phyloP scores from a whole-genome alignment of 306 rosid genomes.

The Quercus alba region DNA sequence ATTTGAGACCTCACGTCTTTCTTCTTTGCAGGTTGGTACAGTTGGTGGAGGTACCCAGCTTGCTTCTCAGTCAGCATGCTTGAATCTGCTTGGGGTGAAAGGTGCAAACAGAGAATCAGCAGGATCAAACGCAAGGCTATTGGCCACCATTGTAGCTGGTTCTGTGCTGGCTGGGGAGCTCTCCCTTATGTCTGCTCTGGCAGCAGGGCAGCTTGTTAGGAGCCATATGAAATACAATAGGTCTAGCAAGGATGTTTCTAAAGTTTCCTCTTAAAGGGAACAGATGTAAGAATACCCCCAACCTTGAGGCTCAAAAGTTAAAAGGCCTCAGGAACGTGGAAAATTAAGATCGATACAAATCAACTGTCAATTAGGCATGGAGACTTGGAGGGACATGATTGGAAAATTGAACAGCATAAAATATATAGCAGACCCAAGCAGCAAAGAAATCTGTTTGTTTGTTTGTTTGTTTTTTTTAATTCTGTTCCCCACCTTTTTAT shows the following conservation, averaged over 20 bases:
- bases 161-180: slow-evolving; percentile 93
- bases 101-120: slow-evolving; percentile 80
- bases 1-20: not conserved
- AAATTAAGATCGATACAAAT: not conserved
- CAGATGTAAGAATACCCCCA: not conserved
- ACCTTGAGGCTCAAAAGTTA: not conserved
- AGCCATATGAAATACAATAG: slow-evolving; percentile 98
- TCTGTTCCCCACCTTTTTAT: not conserved
- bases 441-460: slow-evolving; percentile 12
- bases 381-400: not conserved
- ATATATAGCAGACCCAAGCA: not conserved
- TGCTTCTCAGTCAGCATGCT: slow-evolving; percentile 89
- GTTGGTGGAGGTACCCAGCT: slow-evolving; percentile 99
- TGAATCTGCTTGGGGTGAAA: slow-evolving; percentile 82
- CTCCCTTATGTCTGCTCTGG: slow-evolving; percentile 88
- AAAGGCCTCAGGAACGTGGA: not conserved
- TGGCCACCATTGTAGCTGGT: slow-evolving; percentile 79
- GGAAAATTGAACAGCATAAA: slow-evolving; percentile 11
- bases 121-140: slow-evolving; percentile 65
- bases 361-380: slow-evolving; percentile 1
- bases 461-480: not conserved
- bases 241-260: slow-evolving; percentile 58
- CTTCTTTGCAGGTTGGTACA: slow-evolving; percentile 69
- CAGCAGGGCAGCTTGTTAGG: slow-evolving; percentile 86
- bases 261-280: slow-evolving; percentile 34